phyloP scores from a whole-genome alignment of 1,284 basidiomycete genomes.

The Inonotus obliquus region DNA sequence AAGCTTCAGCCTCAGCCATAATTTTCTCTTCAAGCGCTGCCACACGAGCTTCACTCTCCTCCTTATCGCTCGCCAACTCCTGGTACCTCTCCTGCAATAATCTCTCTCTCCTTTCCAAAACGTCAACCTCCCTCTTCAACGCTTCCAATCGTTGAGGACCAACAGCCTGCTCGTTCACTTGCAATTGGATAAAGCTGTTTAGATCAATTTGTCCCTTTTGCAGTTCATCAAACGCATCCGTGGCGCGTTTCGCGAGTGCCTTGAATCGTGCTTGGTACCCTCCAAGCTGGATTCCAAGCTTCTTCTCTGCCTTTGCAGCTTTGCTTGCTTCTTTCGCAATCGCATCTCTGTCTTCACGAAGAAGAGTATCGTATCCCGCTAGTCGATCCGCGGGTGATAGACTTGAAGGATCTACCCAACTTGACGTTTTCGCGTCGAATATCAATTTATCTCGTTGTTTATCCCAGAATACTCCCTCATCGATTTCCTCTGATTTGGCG shows the following conservation, averaged over 20 bases:
- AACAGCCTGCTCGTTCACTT: slow-evolving; percentile 64
- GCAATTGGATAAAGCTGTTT: slow-evolving; percentile 73
- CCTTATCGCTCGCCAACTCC: slow-evolving; percentile 74
- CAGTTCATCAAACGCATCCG: slow-evolving; percentile 66
- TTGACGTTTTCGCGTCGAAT: slow-evolving; percentile 52
- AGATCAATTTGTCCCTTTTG: slow-evolving; percentile 65
- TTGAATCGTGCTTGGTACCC: slow-evolving; percentile 84
- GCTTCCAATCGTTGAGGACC: slow-evolving; percentile 71
- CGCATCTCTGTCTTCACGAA: slow-evolving; percentile 62
- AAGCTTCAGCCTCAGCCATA: slow-evolving; percentile 76
- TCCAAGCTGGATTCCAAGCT: slow-evolving; percentile 81
- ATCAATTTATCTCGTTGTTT: slow-evolving; percentile 53
- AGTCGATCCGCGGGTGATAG: slow-evolving; percentile 59
- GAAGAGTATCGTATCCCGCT: slow-evolving; percentile 57
- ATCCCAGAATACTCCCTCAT: slow-evolving; percentile 66
- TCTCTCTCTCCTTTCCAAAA: slow-evolving; percentile 70
- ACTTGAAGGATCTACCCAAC: slow-evolving; percentile 64
- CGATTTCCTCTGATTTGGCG: slow-evolving; percentile 53
- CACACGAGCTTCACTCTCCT: slow-evolving; percentile 59
- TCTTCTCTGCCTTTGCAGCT: slow-evolving; percentile 88
- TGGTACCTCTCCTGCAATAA: slow-evolving; percentile 77
- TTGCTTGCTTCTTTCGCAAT: slow-evolving; percentile 84
- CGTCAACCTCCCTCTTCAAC: slow-evolving; percentile 81
- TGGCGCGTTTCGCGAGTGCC: slow-evolving; percentile 63
- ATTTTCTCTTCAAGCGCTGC: slow-evolving; percentile 65